phyloP scores from a whole-genome alignment of 805 yeast species.

The Wickerhamiella shivajii region DNA sequence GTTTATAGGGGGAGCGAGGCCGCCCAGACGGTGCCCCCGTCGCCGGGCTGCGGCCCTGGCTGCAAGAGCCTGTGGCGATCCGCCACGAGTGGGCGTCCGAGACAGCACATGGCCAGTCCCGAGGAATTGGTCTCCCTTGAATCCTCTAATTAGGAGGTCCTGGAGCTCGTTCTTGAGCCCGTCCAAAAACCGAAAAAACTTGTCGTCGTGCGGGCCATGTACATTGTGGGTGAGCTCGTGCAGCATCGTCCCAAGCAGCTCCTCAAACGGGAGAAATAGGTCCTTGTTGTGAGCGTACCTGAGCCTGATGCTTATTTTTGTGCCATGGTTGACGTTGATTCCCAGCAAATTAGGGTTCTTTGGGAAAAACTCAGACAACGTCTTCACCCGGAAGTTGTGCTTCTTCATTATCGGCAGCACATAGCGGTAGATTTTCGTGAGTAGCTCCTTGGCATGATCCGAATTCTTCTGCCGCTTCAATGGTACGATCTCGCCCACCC shows the following conservation, averaged over 20 bases:
- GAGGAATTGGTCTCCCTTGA: constrained; percentile 33
- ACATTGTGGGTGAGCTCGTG: constrained; percentile 80
- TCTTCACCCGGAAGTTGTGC: constrained; percentile 47
- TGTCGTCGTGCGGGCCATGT: constrained; percentile 64
- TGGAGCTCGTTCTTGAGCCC: constrained; percentile 39
- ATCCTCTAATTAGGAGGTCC: constrained; percentile 28
- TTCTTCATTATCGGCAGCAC: constrained; percentile 71
- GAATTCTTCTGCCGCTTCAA: constrained; percentile 33
- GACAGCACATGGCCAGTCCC: constrained; percentile 31
- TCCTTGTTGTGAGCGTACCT: constrained; percentile 40
- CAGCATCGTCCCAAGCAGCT: constrained; percentile 65
- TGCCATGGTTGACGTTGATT: constrained; percentile 66
- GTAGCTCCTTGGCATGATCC: constrained; percentile 40
- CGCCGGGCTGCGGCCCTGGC: constrained; percentile 5
- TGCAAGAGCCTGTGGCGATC: constrained; percentile 1
- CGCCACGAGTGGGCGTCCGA: constrained; percentile 28
- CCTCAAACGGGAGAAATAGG: constrained; percentile 44
- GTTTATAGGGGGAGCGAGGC: neutral
- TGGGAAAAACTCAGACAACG: constrained; percentile 72
- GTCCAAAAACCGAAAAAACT: constrained; percentile 53
- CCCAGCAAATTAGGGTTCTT: constrained; percentile 53
- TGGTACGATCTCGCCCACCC: constrained; percentile 24
- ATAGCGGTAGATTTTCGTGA: constrained; percentile 49
- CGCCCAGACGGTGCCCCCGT: constrained; percentile 4
- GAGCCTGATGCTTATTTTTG: constrained; percentile 54